Base-by-base conservation (phyloP, 2,329 filamentous ascomycete species). In the Pseudocercospora crystallina region DNA sequence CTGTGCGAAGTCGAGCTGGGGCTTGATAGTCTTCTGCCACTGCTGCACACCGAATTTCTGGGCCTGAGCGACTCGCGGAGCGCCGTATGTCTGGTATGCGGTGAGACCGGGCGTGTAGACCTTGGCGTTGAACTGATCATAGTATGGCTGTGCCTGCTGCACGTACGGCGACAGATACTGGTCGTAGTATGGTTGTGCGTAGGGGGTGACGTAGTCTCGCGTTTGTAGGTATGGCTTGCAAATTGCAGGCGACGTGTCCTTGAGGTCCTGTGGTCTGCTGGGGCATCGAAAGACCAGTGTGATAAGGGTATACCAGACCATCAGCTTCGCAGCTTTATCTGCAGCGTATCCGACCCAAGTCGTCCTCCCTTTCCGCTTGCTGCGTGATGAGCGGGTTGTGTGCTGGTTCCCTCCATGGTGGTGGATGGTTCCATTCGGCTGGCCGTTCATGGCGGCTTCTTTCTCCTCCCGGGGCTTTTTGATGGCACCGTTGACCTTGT, bases 261-360 rank as follows among this genome's bases (percentile, higher is more conserved):
- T 80, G 64, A 94, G 81, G 20, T 82, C 79, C 26, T 85, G 80
- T 53, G 85, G 72, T 8, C 81, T 82, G 2, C 84, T 76, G 10
- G 92, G 92, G 69, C 92, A 99, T 54, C 86, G 83, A 69, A 99
- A 87, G 52, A 92, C 72, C 48, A 94, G 75, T 17, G 87, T 94
- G 54, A 90, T 71, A 58, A 97, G 84, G 32, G 85, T 80, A 69
- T 94, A 95, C 92, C 92, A 99, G 14, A 89, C 86, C 51, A 85
- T 70, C 38, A 96, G 70, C 64, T 92, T 68, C 48, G 60, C 29
- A 20, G 39, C 51, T 54, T 67, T 67, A 48, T 65, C 57, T 32
- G 61, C 17, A 20, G 57, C 17, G 62, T 63, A 66, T 35, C 49
- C 57, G 3, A 55, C 51, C 33, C 52, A 60, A 13, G 59, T 59